phyloP scores from a whole-genome alignment of 441 rosid species.

The Kokia cookei region DNA sequence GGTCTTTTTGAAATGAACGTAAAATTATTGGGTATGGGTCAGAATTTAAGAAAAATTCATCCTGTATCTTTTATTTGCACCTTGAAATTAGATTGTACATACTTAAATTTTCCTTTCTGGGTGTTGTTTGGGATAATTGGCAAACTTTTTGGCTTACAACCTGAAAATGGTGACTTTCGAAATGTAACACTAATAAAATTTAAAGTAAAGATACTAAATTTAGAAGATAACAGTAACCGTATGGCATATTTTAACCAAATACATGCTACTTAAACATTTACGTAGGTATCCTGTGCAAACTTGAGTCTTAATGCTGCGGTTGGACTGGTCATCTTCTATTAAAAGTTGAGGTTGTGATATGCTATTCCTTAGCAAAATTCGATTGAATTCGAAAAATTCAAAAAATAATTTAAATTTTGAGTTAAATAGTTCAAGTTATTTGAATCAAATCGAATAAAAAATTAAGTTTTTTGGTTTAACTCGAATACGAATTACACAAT shows the following conservation, averaged over 20 bases:
- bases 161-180: too few relatives aligned
- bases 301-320: neutral
- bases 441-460: too few relatives aligned
- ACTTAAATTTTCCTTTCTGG: neutral
- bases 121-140: neutral
- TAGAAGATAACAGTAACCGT: accelerated
- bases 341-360: too few relatives aligned
- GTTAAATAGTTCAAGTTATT: too few relatives aligned
- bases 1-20: neutral
- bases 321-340: neutral
- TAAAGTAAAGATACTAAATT: too few relatives aligned
- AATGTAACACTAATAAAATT: too few relatives aligned
- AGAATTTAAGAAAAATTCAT: neutral
- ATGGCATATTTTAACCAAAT: neutral
- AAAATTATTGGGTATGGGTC: neutral
- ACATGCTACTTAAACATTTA: neutral
- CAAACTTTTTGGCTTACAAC: too few relatives aligned
- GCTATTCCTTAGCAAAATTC: too few relatives aligned
- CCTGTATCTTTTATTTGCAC: neutral
- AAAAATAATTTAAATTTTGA: too few relatives aligned
- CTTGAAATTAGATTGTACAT: neutral
- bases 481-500: too few relatives aligned
- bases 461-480: too few relatives aligned
- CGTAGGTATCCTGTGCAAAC: neutral
- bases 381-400: too few relatives aligned